phyloP scores from a whole-genome alignment of 106 monocot species.

The Allium sativum region DNA sequence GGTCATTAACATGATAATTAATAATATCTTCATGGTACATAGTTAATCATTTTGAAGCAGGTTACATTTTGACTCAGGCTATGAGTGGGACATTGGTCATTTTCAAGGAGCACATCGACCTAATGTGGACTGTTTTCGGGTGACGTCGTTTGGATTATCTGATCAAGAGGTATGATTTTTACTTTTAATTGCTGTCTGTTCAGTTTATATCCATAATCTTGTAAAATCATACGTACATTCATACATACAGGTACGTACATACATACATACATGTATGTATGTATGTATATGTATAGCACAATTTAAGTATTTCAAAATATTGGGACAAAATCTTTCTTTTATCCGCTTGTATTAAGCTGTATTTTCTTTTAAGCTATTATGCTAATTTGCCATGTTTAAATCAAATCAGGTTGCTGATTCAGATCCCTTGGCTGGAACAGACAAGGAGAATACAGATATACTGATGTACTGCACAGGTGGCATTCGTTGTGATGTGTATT shows the following conservation, averaged over 20 bases:
- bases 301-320: no score
- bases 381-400: neutral
- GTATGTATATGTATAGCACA: no score
- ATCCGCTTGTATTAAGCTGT: no score
- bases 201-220: neutral
- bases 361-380: neutral
- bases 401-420: slow-evolving; percentile 25
- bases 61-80: slow-evolving; percentile 29
- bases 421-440: slow-evolving; percentile 64
- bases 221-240: neutral
- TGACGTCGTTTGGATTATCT: slow-evolving; percentile 75
- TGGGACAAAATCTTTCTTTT: no score
- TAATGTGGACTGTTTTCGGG: slow-evolving; percentile 79
- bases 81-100: slow-evolving; percentile 98
- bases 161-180: slow-evolving; percentile 40
- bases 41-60: neutral
- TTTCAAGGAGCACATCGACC: slow-evolving; percentile 89
- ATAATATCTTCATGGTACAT: neutral
- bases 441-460: slow-evolving; percentile 72
- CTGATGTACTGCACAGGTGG: slow-evolving; percentile 98
- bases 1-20: neutral
- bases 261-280: neutral
- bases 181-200: neutral
- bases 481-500: slow-evolving; percentile 95
- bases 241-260: neutral